Evolutionary conservation across 164 flowering plant species (phyloP).

Genomic region (Vitis labrusca): DNA sequence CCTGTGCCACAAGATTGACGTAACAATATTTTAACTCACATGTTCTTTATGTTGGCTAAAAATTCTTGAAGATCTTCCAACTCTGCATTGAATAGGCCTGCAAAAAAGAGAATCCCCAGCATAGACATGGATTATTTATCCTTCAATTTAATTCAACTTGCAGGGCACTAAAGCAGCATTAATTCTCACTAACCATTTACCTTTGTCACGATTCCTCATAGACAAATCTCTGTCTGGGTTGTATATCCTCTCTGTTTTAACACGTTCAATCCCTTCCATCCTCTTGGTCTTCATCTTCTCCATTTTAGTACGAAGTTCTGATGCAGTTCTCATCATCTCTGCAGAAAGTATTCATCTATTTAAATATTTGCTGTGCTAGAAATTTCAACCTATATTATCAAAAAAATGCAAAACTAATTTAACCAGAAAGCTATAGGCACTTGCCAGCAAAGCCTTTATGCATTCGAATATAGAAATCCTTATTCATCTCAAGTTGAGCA

Average conservation of each 20-base stretch:
- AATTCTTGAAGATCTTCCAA: constrained; percentile 37
- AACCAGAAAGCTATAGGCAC: neutral
- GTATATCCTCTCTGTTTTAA: constrained; percentile 15
- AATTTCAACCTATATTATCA: no score
- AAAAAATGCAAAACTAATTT: no score
- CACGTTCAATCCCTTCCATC: constrained; percentile 15
- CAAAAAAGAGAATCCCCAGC: neutral
- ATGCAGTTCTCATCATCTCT: constrained; percentile 39
- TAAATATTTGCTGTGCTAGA: no score
- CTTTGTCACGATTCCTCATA: constrained; percentile 4
- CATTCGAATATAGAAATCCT: no score
- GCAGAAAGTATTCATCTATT: constrained; percentile 5
- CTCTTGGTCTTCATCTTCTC: constrained; percentile 28
- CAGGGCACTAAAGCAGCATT: neutral
- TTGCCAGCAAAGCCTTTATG: neutral
- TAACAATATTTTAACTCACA: constrained; percentile 10
- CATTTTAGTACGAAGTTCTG: constrained; percentile 36
- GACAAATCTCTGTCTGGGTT: constrained; percentile 12
- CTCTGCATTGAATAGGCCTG: constrained; percentile 28
- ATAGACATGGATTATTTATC: neutral
- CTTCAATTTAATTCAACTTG: neutral
- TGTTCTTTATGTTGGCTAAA: constrained; percentile 28
- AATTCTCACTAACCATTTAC: constrained; percentile 6
- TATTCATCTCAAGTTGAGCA: no score
- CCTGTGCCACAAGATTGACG: neutral